A percentile compares a stretch with the other conserved stretches of the same genome.
Conservation (phyloP, 371 early-diverging fungal species). For the Mortierella sp. region DNA sequence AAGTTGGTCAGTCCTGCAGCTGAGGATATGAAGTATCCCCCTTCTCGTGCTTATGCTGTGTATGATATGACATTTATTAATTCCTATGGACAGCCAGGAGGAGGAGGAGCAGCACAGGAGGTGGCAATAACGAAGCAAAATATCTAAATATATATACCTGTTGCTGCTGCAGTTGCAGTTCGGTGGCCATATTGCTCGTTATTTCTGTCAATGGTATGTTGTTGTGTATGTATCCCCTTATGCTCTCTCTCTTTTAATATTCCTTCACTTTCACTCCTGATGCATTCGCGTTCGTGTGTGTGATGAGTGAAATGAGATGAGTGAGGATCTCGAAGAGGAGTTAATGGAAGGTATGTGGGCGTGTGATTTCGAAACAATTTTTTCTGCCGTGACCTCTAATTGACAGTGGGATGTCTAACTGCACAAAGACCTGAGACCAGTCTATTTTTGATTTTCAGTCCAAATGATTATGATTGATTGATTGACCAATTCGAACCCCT, state of each 20-base stretch:
- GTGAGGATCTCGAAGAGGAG: not conserved
- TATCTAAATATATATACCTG: slow-evolving; percentile 14
- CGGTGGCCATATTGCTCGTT: not conserved
- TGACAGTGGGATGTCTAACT: not conserved
- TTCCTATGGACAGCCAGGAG: not conserved
- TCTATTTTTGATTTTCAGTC: not conserved
- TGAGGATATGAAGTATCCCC: not conserved
- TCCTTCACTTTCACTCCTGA: not conserved
- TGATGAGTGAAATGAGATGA: not conserved
- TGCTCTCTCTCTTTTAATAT: not conserved
- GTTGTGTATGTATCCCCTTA: not conserved
- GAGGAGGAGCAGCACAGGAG: not conserved
- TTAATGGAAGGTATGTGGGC: not conserved
- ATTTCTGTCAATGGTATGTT: not conserved
- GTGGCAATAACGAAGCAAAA: not conserved
- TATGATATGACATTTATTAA: not conserved
- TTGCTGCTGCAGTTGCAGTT: not conserved
- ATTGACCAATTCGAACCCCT: slow-evolving; percentile 8
- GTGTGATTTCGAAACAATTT: not conserved
- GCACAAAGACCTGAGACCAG: not conserved
- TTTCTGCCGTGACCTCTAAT: not conserved
- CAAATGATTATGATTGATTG: not conserved
- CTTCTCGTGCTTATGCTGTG: slow-evolving; percentile 6
- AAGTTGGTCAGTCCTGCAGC: not conserved
- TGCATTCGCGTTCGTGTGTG: not conserved